Evolutionary conservation across 495 filamentous ascomycete genomes (phyloP), one percentile per base, ranked within the genome.

Genomic region (Xeromyces bisporus): DNA sequence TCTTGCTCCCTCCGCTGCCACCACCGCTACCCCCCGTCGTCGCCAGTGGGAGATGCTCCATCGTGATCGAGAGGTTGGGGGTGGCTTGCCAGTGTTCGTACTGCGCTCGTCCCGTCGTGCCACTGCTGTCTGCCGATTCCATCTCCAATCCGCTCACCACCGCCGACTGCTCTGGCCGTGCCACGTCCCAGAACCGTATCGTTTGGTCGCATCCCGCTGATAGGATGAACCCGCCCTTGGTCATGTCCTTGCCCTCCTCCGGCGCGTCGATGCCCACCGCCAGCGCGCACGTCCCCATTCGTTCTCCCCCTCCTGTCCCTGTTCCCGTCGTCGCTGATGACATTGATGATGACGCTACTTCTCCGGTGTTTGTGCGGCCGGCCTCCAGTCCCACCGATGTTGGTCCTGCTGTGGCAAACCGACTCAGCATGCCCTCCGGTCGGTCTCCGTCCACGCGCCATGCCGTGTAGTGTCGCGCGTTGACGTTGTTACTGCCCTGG

Each of bases 391-490:
- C 44, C 5, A 35, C 40, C 6, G 50, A 41, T 6, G 42, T 40
- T 2, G 46, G 37, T 7, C 40, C 39, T 11, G 74, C 67, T 0
- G 75, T 79, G 12, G 82, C 83, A 46, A 93, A 93, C 3, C 82
- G 78, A 21, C 73, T 75, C 11, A 97, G 70, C 75, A 96, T 86
- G 3, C 80, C 73, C 50, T 92, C 86, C 1, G 80, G 73, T 34
- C 69, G 72, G 40, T 93, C 86, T 23, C 92, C 85, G 43, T 96
- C 89, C 1, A 93, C 75, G 33, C 81, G 77, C 73, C 81, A 86
- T 2, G 84, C 67, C 18, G 89, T 80, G 47, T 93, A 94, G 11
- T 70, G 72, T 44, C 70, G 77, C 1, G 64, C 53, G 3, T 50
- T 66, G 11, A 73, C 67, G 35, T 30, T 26, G 18, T 40, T 41